Conservation (phyloP, 2,329 filamentous ascomycete genomes). For the Stagonosporopsis tanaceti region DNA sequence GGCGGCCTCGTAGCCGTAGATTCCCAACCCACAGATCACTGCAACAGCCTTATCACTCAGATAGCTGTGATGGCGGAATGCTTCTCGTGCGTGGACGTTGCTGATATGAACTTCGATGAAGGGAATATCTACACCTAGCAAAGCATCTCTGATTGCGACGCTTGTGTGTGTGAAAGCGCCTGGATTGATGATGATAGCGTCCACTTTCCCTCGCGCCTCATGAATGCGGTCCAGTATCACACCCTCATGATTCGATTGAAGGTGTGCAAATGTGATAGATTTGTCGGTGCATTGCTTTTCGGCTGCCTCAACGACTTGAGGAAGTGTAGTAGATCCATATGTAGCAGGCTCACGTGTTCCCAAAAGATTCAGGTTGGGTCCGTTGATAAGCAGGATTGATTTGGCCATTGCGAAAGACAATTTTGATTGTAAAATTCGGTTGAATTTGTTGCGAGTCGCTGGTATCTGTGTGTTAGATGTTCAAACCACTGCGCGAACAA, state of each 20-base stretch:
- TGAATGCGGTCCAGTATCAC: constrained; percentile 78
- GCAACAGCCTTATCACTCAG: constrained; percentile 78
- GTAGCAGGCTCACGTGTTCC: constrained; percentile 76
- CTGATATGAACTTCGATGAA: constrained; percentile 81
- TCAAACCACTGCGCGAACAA: constrained; percentile 5
- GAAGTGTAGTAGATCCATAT: constrained; percentile 74
- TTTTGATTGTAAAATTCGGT: neutral
- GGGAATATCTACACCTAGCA: constrained; percentile 72
- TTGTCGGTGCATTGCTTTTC: constrained; percentile 60
- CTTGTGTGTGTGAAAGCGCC: constrained; percentile 79
- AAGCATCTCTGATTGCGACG: constrained; percentile 77
- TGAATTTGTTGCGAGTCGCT: neutral
- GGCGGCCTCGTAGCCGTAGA: constrained; percentile 57
- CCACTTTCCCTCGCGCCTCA: constrained; percentile 64
- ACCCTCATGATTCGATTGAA: constrained; percentile 83
- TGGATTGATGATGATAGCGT: constrained; percentile 78
- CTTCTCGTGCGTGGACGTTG: constrained; percentile 76
- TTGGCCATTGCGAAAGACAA: constrained; percentile 43
- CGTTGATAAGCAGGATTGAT: constrained; percentile 76
- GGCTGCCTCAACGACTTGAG: constrained; percentile 64
- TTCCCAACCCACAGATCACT: constrained; percentile 72
- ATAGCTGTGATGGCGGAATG: constrained; percentile 74
- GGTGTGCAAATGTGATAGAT: constrained; percentile 62
- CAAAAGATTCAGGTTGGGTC: constrained; percentile 83
- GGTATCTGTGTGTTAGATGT: neutral